Percentiles rank a stretch among this genome's conserved stretches.
phyloP scores from a whole-genome alignment of 1,284 basidiomycete genomes.

The Fomes fomentarius region DNA sequence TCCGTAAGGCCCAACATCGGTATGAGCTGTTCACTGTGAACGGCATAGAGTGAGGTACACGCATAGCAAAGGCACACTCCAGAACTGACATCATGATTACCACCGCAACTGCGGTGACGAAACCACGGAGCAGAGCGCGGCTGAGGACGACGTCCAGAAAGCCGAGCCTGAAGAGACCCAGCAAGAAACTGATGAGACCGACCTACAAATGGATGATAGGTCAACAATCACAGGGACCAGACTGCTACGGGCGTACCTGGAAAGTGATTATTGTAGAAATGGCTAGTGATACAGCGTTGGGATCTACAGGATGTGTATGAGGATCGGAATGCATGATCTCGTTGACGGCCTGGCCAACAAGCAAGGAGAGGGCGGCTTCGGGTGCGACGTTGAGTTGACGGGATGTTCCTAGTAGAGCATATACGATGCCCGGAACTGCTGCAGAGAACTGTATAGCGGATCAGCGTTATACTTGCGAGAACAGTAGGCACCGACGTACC shows the following conservation, averaged over 20 bases:
- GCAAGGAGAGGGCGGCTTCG: slow-evolving; percentile 87
- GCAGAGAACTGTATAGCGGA: slow-evolving; percentile 65
- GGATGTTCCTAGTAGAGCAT: slow-evolving; percentile 86
- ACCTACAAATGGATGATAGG: slow-evolving; percentile 47
- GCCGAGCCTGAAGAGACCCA: slow-evolving; percentile 89
- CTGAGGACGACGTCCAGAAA: slow-evolving; percentile 96
- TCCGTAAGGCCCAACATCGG: slow-evolving; percentile 78
- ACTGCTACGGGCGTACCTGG: slow-evolving; percentile 55
- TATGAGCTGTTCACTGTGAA: slow-evolving; percentile 73
- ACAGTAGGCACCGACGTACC: slow-evolving; percentile 47
- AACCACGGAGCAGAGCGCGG: slow-evolving; percentile 85
- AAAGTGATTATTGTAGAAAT: slow-evolving; percentile 81
- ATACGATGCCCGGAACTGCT: slow-evolving; percentile 79
- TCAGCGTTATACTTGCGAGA: not conserved
- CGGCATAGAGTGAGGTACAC: not conserved
- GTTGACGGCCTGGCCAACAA: slow-evolving; percentile 85
- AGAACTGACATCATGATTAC: slow-evolving; percentile 69
- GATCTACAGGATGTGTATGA: slow-evolving; percentile 52
- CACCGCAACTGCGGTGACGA: slow-evolving; percentile 80
- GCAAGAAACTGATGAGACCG: slow-evolving; percentile 84
- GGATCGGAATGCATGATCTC: slow-evolving; percentile 68
- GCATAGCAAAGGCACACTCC: not conserved
- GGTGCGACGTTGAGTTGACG: slow-evolving; percentile 85
- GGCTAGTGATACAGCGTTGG: slow-evolving; percentile 62
- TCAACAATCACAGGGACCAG: not conserved